A percentile compares a stretch with the other conserved stretches of the same genome.
Conservation (phyloP, 129 eudicot genomes). For the sunflower (Helianthus annuus) region HanXRQr2.0-SUNRISE NC_035448.2:103120285-103120784, state of each 20-base stretch:
- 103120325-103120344: not conserved
- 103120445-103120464: not conserved
- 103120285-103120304: not conserved
- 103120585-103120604: slow-evolving; percentile 1
- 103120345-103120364: not conserved
- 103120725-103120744: no score
- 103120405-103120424: no score
- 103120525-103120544: not conserved
- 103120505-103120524: not conserved
- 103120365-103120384: not conserved
- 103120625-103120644: not conserved
- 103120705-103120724: no score
- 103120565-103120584: not conserved
- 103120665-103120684: not conserved
- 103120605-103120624: not conserved
- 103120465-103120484: not conserved
- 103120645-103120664: not conserved
- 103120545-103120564: not conserved
- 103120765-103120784: no score
- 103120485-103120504: not conserved
- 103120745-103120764: no score
- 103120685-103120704: not conserved
- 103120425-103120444: not conserved
- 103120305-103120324: no score
- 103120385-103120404: not conserved